Base-by-base conservation (phyloP, 176 grass and related monocot species). In the Saccharum spontaneum region DNA sequence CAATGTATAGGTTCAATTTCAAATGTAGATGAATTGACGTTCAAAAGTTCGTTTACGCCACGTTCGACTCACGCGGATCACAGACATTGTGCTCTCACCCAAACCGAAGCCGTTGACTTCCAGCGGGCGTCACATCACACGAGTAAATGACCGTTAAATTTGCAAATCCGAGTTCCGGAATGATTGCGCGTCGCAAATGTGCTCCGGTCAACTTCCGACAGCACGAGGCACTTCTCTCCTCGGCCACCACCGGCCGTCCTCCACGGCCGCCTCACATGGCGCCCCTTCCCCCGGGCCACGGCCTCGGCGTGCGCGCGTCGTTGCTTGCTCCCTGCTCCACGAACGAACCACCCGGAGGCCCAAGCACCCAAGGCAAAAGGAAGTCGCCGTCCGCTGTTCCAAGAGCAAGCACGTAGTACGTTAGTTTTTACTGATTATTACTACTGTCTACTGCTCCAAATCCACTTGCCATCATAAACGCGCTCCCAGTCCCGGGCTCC, bases 131-230 rank as follows among this genome's bases (percentile, higher is more conserved):
- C 48, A 15, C 14, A 17, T 16, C 48, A 17, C 48, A 17, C 15
- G 48, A 50, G 20, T 30, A 48, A 7, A 24, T 15, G 10, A 33
- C 13, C 36, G 24, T 31, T 38, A 48, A 18, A 79, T 50, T 64
- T 4, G 17, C 17, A 52, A 18, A 52, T 75, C 9, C 46, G 41
- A 20, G n/a, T 13, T 28, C 23, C 23, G 1, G 23, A 73, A 48
- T 49, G 62, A 80, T 80, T 15, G 64, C 30, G 16, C 78, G 22
- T 12, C 30, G 5, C 1, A 22, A 2, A 75, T 39, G 45, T 30
- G 63, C 46, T 69, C 17, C 60, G 71, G 79, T 87, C 85, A 87
- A 87, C 85, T 44, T 14, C 57, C 39, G 77, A 18, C 69, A 23
- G 48, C 73, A 40, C 73, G 38, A 31, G 43, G 15, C 49, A 7